Evolutionary conservation across 2,329 filamentous ascomycete species (phyloP).

Genomic region (Westerdykella ornata): DNA sequence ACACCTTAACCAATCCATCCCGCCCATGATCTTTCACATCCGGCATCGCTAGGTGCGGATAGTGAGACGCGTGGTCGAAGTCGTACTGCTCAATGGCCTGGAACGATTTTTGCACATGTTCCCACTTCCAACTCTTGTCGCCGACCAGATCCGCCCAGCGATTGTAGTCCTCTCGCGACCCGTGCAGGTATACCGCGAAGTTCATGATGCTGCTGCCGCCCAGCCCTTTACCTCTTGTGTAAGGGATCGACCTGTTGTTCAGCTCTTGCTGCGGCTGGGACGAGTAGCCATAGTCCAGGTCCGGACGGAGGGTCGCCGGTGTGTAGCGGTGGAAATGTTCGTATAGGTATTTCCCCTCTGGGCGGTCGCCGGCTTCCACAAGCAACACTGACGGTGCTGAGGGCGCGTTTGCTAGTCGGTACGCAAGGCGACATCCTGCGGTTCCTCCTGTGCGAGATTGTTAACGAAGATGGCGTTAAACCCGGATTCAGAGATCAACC

Average conservation of each 20-base stretch:
- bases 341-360: constrained; percentile 35
- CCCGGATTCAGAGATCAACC: neutral
- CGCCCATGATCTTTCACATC: constrained; percentile 44
- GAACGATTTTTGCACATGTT: constrained; percentile 46
- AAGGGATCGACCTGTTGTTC: constrained; percentile 37
- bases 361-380: constrained; percentile 55
- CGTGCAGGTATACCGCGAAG: constrained; percentile 39
- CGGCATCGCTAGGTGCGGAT: constrained; percentile 46
- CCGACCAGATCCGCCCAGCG: constrained; percentile 52
- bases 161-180: constrained; percentile 56
- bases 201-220: constrained; percentile 46
- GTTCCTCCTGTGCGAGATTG: constrained; percentile 46
- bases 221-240: constrained; percentile 45
- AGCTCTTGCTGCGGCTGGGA: constrained; percentile 39
- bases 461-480: neutral
- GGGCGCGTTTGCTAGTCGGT: constrained; percentile 44
- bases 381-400: constrained; percentile 51
- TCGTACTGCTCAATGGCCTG: constrained; percentile 52
- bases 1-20: constrained; percentile 19
- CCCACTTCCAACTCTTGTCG: constrained; percentile 53
- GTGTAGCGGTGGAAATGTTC: constrained; percentile 51
- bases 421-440: constrained; percentile 52
- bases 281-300: constrained; percentile 47
- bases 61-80: constrained; percentile 18
- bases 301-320: constrained; percentile 38